Conservation (phyloP, 1,284 basidiomycete species). For the Cystobasidiaceae sp. region DNA sequence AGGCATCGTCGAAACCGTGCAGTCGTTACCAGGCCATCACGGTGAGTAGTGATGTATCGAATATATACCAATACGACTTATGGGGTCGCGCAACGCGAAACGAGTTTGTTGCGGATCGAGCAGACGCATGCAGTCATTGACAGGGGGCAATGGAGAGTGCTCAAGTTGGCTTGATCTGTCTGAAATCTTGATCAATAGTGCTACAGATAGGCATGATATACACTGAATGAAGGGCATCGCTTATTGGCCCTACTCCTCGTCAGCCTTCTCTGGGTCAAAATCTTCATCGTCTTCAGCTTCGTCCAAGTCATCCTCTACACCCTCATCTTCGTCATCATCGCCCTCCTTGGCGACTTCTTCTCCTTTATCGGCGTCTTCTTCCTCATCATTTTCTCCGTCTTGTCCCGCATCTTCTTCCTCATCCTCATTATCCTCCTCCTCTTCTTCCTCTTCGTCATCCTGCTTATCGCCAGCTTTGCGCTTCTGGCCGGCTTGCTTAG, state of each 20-base stretch:
- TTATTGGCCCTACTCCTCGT: not conserved
- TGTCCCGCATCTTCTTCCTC: not conserved
- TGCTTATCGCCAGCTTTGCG: not conserved
- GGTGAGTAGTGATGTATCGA: too few relatives aligned
- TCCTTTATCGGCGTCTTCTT: not conserved
- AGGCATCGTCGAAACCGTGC: too few relatives aligned
- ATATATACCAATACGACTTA: too few relatives aligned
- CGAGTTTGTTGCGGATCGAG: not conserved
- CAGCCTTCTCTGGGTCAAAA: not conserved
- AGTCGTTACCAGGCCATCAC: too few relatives aligned
- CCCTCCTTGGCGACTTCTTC: not conserved
- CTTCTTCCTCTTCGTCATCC: not conserved
- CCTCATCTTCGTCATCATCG: not conserved
- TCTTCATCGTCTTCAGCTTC: not conserved
- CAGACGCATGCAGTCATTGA: not conserved
- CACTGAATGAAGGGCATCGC: conserved; percentile 12
- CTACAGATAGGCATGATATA: not conserved
- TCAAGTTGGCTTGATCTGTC: not conserved
- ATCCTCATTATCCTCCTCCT: not conserved
- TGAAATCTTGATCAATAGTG: not conserved
- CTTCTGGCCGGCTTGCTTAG: not conserved
- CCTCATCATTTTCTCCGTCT: not conserved
- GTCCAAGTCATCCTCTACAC: not conserved
- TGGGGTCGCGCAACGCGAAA: too few relatives aligned
- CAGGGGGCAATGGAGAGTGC: not conserved